Evolutionary conservation across 2,329 filamentous ascomycete species (phyloP).

Genomic region (Venturia carpophila): DNA sequence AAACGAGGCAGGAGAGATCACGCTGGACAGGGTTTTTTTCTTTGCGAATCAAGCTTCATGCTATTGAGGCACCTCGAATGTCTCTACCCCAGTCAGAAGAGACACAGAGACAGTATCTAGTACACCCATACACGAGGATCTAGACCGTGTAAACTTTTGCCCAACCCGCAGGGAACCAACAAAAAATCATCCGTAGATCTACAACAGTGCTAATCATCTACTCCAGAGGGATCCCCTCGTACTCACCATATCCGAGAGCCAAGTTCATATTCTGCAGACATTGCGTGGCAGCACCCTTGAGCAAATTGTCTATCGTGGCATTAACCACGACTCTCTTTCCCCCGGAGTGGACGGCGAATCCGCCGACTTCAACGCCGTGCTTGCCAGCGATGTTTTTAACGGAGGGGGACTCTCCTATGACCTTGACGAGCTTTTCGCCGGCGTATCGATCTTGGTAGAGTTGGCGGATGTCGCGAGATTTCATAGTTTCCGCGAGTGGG

Average conservation of each 20-base stretch:
- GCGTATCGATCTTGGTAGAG: slow-evolving; percentile 95
- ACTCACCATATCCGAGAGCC: slow-evolving; percentile 80
- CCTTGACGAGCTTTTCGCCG: slow-evolving; percentile 89
- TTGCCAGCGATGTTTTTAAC: slow-evolving; percentile 79
- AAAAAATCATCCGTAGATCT: not conserved
- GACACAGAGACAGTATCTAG: not conserved
- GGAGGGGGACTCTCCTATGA: slow-evolving; percentile 76
- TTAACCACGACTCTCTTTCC: slow-evolving; percentile 93
- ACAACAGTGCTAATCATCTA: slow-evolving; percentile 22
- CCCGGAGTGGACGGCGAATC: slow-evolving; percentile 83
- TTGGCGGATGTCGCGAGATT: slow-evolving; percentile 82
- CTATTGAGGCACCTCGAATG: not conserved
- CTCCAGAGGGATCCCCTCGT: slow-evolving; percentile 70
- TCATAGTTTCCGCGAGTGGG: slow-evolving; percentile 78
- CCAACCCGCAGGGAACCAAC: not conserved
- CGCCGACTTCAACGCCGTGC: slow-evolving; percentile 89
- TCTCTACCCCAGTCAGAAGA: not conserved
- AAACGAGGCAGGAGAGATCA: no score
- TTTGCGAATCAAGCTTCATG: not conserved
- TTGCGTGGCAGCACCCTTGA: slow-evolving; percentile 89
- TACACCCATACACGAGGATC: not conserved
- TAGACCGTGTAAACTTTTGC: not conserved
- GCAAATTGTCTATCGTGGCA: slow-evolving; percentile 84
- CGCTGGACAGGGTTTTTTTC: no score
- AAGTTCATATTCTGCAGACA: slow-evolving; percentile 95